phyloP scores from a whole-genome alignment of 805 yeast genomes.

The Candida lessepsii region DNA sequence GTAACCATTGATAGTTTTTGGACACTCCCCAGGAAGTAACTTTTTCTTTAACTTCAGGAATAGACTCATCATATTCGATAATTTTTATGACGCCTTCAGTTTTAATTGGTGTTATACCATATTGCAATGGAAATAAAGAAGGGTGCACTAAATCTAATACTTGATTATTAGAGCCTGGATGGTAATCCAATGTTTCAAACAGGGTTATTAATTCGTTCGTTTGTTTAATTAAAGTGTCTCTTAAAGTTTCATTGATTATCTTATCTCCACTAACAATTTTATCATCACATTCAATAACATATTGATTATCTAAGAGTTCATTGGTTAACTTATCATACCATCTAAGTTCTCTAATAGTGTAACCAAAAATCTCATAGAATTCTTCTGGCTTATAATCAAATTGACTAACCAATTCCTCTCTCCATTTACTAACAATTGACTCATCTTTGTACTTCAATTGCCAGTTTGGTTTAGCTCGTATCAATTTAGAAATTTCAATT shows the following conservation, averaged over 20 bases:
- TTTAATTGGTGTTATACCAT: constrained; percentile 25
- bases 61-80: constrained; percentile 11
- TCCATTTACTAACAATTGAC: constrained; percentile 20
- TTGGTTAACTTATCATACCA: constrained; percentile 22
- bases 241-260: constrained; percentile 15
- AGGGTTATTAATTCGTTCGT: constrained; percentile 14
- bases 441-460: constrained; percentile 17
- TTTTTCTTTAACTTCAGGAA: constrained; percentile 13
- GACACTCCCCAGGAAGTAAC: constrained; percentile 19
- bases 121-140: constrained; percentile 35
- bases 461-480: constrained; percentile 22
- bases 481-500: constrained; percentile 16
- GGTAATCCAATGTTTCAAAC: constrained; percentile 30
- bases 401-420: constrained; percentile 18
- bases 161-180: constrained; percentile 35
- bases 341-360: constrained; percentile 27
- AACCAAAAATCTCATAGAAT: constrained; percentile 21
- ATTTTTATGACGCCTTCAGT: constrained; percentile 3
- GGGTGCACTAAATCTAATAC: constrained; percentile 43
- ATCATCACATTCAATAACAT: constrained; percentile 21
- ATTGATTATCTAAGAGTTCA: constrained; percentile 6
- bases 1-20: constrained; percentile 37
- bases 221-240: constrained; percentile 13
- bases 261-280: constrained; percentile 20
- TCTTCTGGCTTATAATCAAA: constrained; percentile 11